Base-by-base conservation (phyloP, 495 filamentous ascomycete genomes). In the Apiosordaria backusii region DNA sequence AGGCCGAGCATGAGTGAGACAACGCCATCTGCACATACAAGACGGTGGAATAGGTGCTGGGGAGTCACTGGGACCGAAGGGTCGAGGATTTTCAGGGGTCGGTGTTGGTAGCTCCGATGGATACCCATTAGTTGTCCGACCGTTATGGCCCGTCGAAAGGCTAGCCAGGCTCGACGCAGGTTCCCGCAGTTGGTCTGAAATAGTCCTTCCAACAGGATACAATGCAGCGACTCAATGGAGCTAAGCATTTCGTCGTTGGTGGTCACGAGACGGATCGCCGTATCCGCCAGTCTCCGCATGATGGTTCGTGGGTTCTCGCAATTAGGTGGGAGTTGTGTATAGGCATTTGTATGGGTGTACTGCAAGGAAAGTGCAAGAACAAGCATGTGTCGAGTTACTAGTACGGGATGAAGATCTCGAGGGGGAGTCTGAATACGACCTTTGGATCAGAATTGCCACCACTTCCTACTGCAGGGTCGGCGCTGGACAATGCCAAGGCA, bases 221-320 rank as follows among this genome's bases (percentile, higher is more conserved):
- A 84, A 63, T 85, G 82, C 13, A 86, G 62, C 6, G 77, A 79
- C 61, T 85, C 82, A 22, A 85, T 64, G 0, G 72, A 80, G 66
- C 69, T 64, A 57, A 76, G 65, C n/a, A 85, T 75, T 16, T 82
- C 78, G 40, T 86, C 83, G 60, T 84, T 81, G 22, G 73, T 77
- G 0, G 79, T 85, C 22, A 86, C 82, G 0, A 81, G 73, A 21
- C 54, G 19, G 22, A 55, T 67, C 25, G 79, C 82, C n/a, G 72
- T 73, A 2, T 81, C 76, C 6, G 79, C 70, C 4, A 75, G 69
- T 1, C 72, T 71, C 58, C 62, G 63, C 77, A 79, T 80, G 26
- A 82, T 75, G 9, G 65, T 63, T n/a, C 54, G 71, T 65, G 71
- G 69, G 9, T 62, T 45, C 2, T 63, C 29, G 50, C 65, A 60